These are phyloP conservation scores for Heliamphora exappendiculata DNA, from an alignment of 148 eudicot species.

Conservation along the genomic window DNA sequence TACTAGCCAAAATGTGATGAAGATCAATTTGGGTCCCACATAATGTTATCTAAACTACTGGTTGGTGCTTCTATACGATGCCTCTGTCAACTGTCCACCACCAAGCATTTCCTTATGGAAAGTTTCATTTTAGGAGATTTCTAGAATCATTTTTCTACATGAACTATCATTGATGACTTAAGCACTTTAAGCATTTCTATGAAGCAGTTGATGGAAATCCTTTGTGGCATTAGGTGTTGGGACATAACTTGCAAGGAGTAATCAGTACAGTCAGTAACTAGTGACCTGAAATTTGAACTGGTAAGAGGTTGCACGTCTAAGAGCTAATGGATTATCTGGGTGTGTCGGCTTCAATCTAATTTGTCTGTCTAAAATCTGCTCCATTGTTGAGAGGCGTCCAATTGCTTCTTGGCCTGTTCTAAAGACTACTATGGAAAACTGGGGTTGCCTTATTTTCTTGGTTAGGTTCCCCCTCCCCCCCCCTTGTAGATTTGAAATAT, in stretches of 20 bases:
- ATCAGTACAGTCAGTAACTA: not conserved
- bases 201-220: not conserved
- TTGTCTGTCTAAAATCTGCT: not conserved
- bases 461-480: too few relatives aligned
- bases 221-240: not conserved
- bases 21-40: not conserved
- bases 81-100: too few relatives aligned
- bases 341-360: not conserved
- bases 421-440: not conserved
- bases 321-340: not conserved
- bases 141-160: not conserved
- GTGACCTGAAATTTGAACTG: not conserved
- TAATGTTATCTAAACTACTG: not conserved
- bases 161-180: not conserved
- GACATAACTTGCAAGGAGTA: conserved; percentile 2
- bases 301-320: not conserved
- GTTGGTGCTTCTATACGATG: not conserved
- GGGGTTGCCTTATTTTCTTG: not conserved
- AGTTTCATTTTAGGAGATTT: not conserved
- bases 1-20: not conserved
- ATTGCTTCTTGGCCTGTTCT: not conserved
- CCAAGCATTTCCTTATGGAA: not conserved
- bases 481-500: too few relatives aligned
- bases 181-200: not conserved
- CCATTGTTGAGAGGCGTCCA: not conserved